Evolutionary conservation across 176 grass and related monocot genomes (phyloP), one percentile per base, ranked within the genome.

Genomic region (Alopecurus myosuroides): DNA sequence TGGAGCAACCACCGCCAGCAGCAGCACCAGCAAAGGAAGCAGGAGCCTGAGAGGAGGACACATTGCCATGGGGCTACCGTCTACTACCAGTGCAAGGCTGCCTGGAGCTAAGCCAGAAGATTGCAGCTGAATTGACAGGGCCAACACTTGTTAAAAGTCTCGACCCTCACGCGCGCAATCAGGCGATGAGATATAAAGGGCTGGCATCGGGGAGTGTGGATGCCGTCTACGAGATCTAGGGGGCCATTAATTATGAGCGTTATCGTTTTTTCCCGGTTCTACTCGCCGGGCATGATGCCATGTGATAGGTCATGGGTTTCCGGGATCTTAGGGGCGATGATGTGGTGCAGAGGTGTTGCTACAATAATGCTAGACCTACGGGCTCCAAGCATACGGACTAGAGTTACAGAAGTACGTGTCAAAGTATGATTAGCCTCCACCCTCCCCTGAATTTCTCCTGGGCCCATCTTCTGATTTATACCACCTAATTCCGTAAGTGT

Each of bases 221-320:
- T 30, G 70, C 48, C 82, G 69, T 81, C 30, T 11, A 35, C 88
- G 71, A 62, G 88, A 77, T 77, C 77, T 89, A 37, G 82, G 77
- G 77, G 49, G 39, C 25, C 39, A 71, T 22, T 57, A 39, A 71
- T 4, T 57, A 40, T 12, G 31, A 8, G 68, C 30, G 70, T 17
- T 13, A 31, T 81, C 78, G 78, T 77, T 85, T 89, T 81, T 60
- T 68, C 45, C 45, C 57, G 44, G 76, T 19, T 79, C 44, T 46
- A 46, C 55, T 83, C 81, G 52, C 23, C 30, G 70, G 61, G 70
- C 70, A 77, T 69, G 49, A 76, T 81, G 87, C 82, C 82, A 81
- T 81, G 88, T 81, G 88, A 81, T 85, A 81, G 62, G 77, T 28
- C 88, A 50, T 85, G 77, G 77, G 41, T 85, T 81, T 70, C 82